Base-by-base conservation (phyloP, 1,284 basidiomycete species). In the Pascua sp. region DNA sequence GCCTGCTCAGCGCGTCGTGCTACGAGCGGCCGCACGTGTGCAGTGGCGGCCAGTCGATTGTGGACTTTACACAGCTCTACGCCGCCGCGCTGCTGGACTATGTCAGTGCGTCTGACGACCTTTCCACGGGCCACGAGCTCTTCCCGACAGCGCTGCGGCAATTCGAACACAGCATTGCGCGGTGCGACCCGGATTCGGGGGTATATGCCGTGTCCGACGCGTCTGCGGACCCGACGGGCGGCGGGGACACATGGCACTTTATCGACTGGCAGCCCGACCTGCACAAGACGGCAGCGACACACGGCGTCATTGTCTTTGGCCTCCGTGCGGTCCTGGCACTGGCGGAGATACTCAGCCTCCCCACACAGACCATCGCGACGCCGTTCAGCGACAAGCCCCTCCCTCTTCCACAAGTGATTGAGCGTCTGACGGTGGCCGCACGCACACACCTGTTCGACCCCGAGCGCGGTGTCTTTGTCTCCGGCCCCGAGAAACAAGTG, bases 11-110 rank as follows among this genome's bases (percentile, higher is more conserved):
- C 7, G 68, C 68, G 0, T 63, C 61, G n/a, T 52, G 63, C 11
- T 70, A 66, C 47, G 66, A 68, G 52, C 47, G 61, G 24, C 64
- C 65, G 0, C 24, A 53, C 38, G 59, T 64, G 1, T 56, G 61
- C 42, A 56, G 59, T 16, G 66, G 66, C 0, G 64, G 65, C 2
- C 61, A 64, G 51, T 50, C 38, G 11, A 66, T 67, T 37, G 61
- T 68, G 44, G 68, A 70, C 55, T 70, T 67, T 46, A 59, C 62
- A 0, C 53, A 66, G 45, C 57, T 70, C 1, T 70, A 61, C 47
- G 60, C 58, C n/a, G 56, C 58, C 13, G 49, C 61, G 0, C 49
- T 68, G 8, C 55, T 64, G 17, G 65, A 68, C 47, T 70, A 66
- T 47, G 66, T 70, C 49, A 46, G 64, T 15, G 61, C 57, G 2